A percentile compares a stretch with the other conserved stretches of the same genome.
Conservation (phyloP, 345 rosid species). For the Boechera stricta region DNA sequence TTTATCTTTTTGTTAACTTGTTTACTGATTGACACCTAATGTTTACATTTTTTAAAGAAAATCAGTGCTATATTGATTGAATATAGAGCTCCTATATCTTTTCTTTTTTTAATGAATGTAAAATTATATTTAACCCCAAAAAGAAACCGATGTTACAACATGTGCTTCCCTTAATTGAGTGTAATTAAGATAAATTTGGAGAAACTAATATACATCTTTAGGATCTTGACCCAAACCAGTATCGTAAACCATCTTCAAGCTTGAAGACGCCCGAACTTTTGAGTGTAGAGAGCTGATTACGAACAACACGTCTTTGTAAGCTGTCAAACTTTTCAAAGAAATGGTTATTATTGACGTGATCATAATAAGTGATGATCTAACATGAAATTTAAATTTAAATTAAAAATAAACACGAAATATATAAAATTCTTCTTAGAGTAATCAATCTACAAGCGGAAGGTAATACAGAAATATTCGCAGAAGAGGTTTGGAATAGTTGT, state of each 20-base stretch:
- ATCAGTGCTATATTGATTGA: not conserved
- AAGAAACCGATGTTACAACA: too few species aligned
- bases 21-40: too few species aligned
- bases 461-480: not conserved
- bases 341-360: not conserved
- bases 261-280: too few species aligned
- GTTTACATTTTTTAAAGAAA: not conserved
- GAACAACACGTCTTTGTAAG: not conserved
- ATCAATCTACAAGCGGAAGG: not conserved
- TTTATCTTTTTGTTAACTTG: too few species aligned
- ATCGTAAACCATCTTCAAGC: too few species aligned
- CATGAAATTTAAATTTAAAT: not conserved
- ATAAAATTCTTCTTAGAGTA: not conserved
- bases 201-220: too few species aligned
- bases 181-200: too few species aligned
- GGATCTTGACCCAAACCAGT: too few species aligned
- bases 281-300: too few species aligned
- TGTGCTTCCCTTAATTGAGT: too few species aligned
- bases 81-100: not conserved
- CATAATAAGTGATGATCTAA: not conserved
- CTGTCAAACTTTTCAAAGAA: not conserved
- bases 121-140: too few species aligned
- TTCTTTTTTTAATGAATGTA: too few species aligned
- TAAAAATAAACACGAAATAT: not conserved
- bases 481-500: not conserved